Evolutionary conservation across 1,284 basidiomycete species (phyloP).

Genomic region (Microbotryum lychnidis-dioicae): DNA sequence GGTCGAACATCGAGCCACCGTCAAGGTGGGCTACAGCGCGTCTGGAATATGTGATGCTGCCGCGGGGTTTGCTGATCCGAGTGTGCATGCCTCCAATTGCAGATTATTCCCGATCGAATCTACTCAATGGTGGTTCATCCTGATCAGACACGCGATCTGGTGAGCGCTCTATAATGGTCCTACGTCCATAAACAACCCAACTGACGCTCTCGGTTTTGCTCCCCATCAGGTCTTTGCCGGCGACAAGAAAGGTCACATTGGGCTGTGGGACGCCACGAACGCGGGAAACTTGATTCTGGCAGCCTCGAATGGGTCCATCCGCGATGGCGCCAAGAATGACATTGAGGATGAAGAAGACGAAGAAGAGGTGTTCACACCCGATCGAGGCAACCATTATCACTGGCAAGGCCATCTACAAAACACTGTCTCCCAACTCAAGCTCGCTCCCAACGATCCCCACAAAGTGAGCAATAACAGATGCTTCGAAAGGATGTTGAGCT

Average conservation of each 20-base stretch:
- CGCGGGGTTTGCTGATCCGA: background rate
- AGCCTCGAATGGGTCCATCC: conserved; percentile 29
- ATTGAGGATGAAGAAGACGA: conserved; percentile 34
- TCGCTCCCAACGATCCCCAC: conserved; percentile 9
- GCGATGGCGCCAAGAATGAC: conserved; percentile 37
- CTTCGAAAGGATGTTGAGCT: background rate
- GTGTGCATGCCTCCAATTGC: background rate
- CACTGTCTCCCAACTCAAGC: conserved; percentile 34
- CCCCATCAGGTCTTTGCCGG: conserved; percentile 40
- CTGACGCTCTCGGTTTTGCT: background rate
- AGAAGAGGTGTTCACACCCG: conserved; percentile 21
- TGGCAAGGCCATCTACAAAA: conserved; percentile 42
- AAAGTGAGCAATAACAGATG: background rate
- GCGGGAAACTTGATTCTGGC: conserved; percentile 5
- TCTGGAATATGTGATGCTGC: background rate
- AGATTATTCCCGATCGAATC: conserved; percentile 43
- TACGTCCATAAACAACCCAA: background rate
- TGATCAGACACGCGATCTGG: conserved; percentile 40
- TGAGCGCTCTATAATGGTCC: background rate
- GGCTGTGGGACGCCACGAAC: conserved; percentile 39
- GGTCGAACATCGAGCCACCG: conserved; percentile 1
- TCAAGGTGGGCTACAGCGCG: background rate
- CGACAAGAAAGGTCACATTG: conserved; percentile 44
- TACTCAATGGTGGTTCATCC: conserved; percentile 46
- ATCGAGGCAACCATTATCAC: conserved; percentile 40